Base-by-base conservation (phyloP, 305 asterid species). In the Solanum hybrid region DNA sequence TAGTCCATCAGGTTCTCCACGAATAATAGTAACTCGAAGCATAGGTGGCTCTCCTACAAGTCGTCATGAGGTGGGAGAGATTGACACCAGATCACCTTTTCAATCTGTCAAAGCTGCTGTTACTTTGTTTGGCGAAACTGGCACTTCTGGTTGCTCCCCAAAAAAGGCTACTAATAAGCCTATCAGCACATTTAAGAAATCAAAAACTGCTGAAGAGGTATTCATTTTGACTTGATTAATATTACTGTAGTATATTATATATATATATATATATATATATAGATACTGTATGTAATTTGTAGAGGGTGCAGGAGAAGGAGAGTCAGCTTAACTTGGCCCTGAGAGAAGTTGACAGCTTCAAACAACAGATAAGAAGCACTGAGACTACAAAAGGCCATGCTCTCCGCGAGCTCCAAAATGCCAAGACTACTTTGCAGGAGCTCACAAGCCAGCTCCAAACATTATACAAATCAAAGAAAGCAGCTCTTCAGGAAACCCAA, bases 71-170 rank as follows among this genome's bases (percentile, higher is more conserved):
- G 94, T 93, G 7, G 99, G 96, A 79, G 99, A 96, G 90, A 94
- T 97, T 31, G 99, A 97, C 91, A 97, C 99, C 4, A 92, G 98
- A 31, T 96, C 99, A 1, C 99, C 99, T 56, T 96, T 97, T 32
- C 93, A 94, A 88, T 97, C 99, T 0, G 99, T 96, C 22, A 94
- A 90, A 89, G 99, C 98, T 31, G 99, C 99, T 11, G 96, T 96
- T 3, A 94, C 96, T 92, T 90, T 96, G 80, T 97, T 97, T 32
- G 96, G 97, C 5, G 98, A 96, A 16, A 92, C 92, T 26, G n/a
- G n/a, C 17, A n/a, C 34, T 36, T 6, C 64, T 79, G 60, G 34
- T 11, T 73, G 90, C 73, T 96, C 98, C 2, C 99, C 98, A 7
- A 60, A 89, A 14, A 69, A 88, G 87, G 90, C 93, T 51, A 51